These are phyloP conservation scores for Ophiostoma montium DNA, from an alignment of 2,329 filamentous ascomycete species.

Conservation along the genomic window DNA sequence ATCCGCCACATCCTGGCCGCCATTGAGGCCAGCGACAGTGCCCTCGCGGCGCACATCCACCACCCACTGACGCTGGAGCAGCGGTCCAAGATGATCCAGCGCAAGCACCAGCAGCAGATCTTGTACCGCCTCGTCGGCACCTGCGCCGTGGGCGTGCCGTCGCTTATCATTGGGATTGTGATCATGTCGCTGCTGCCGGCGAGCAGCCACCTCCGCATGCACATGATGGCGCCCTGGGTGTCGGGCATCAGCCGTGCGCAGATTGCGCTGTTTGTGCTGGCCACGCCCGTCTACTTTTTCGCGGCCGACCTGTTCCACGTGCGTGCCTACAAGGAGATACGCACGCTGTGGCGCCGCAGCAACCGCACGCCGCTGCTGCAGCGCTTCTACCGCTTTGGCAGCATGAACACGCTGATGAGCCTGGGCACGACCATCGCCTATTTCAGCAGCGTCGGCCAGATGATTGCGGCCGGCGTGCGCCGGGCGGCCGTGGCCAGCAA, in stretches of 20 bases:
- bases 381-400: conserved; percentile 83
- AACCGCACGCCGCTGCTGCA: conserved; percentile 60
- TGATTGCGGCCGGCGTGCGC: conserved; percentile 47
- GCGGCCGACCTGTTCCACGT: conserved; percentile 75
- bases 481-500: conserved; percentile 26
- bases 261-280: conserved; percentile 65
- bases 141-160: conserved; percentile 58
- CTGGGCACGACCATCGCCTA: conserved; percentile 82
- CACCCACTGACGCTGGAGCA: conserved; percentile 77
- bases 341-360: conserved; percentile 59
- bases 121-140: conserved; percentile 58
- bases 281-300: conserved; percentile 78
- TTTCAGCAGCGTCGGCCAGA: conserved; percentile 63
- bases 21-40: conserved; percentile 51
- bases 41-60: conserved; percentile 55
- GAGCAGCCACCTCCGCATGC: conserved; percentile 42
- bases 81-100: conserved; percentile 57
- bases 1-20: conserved; percentile 58
- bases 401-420: conserved; percentile 91
- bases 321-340: conserved; percentile 65
- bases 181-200: conserved; percentile 71
- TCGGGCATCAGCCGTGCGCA: conserved; percentile 63
- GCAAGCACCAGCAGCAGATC: conserved; percentile 53
- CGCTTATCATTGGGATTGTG: conserved; percentile 75
- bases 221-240: conserved; percentile 56